Percentiles rank a stretch among this genome's conserved stretches.
These are phyloP conservation scores for Cenchrus fungigraminus DNA, from an alignment of 176 grass and related monocot species.

Conservation along the genomic window DNA sequence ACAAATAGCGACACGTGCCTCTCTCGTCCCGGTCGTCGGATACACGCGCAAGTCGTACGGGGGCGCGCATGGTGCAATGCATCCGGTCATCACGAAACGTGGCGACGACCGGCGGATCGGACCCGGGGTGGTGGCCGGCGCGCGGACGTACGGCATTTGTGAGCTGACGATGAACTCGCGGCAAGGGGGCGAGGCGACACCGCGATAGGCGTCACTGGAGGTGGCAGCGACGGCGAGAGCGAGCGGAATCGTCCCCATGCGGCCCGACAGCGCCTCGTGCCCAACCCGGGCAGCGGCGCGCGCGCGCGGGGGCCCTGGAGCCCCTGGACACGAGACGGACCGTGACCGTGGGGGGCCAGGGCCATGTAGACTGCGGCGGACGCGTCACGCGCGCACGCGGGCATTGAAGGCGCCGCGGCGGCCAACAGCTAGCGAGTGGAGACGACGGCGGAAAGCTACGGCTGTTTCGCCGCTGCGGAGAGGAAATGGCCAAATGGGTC, in stretches of 20 bases:
- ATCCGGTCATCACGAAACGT: neutral
- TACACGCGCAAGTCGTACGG: neutral
- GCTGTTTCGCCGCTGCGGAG: neutral
- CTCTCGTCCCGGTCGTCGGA: neutral
- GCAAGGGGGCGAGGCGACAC: neutral
- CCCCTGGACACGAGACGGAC: too few species aligned
- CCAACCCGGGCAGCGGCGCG: too few species aligned
- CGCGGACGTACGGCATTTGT: neutral
- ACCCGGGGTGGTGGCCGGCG: neutral
- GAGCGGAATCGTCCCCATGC: neutral
- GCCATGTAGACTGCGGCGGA: too few species aligned
- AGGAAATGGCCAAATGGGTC: too few species aligned
- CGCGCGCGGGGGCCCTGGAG: too few species aligned
- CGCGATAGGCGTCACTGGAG: too few species aligned
- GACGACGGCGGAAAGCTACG: neutral
- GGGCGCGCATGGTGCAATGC: neutral
- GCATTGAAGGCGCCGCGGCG: too few species aligned
- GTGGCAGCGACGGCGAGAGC: neutral
- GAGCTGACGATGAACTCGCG: neutral
- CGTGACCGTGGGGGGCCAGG: too few species aligned
- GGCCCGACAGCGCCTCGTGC: slow-evolving; percentile 23
- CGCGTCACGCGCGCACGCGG: neutral
- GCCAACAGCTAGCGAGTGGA: neutral
- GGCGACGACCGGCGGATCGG: neutral
- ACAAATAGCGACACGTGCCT: neutral